phyloP scores from a whole-genome alignment of 129 eudicot species.

The Saposhnikovia divaricata region DNA sequence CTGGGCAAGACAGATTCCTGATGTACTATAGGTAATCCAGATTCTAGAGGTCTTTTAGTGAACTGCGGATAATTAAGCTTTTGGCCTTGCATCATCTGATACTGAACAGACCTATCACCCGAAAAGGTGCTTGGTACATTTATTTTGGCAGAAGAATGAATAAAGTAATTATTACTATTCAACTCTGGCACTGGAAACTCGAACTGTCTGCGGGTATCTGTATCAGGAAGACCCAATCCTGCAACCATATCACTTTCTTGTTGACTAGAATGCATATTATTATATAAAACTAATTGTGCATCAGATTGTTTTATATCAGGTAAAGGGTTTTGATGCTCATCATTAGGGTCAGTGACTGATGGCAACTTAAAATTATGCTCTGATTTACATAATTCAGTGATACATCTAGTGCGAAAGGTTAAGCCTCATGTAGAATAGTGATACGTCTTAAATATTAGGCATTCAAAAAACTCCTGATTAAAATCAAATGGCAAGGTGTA shows the following conservation, averaged over 20 bases:
- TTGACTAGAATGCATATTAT: constrained; percentile 20
- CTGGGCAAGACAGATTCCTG: constrained; percentile 11
- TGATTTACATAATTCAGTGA: too few species aligned
- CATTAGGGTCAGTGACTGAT: constrained; percentile 10
- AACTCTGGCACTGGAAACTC: constrained; percentile 22
- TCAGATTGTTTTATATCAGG: constrained; percentile 2
- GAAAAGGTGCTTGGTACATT: neutral
- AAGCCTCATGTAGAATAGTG: too few species aligned
- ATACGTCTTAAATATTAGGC: too few species aligned
- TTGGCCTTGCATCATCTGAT: constrained; percentile 29
- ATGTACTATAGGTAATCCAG: constrained; percentile 17
- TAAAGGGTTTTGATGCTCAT: neutral
- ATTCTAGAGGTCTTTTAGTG: constrained; percentile 17
- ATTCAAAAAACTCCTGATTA: too few species aligned
- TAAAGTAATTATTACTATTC: constrained; percentile 8
- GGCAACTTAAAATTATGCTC: too few species aligned
- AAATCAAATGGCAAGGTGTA: too few species aligned
- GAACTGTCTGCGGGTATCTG: constrained; percentile 17
- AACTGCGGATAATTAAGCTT: neutral
- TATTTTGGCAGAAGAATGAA: constrained; percentile 19
- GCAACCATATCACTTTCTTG: constrained; percentile 17
- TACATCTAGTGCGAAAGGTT: too few species aligned
- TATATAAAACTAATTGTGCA: neutral
- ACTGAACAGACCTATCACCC: constrained; percentile 13
- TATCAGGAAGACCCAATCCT: constrained; percentile 17